Conservation (phyloP, 176 grass and related monocot genomes). For the Luzula sylvatica region DNA sequence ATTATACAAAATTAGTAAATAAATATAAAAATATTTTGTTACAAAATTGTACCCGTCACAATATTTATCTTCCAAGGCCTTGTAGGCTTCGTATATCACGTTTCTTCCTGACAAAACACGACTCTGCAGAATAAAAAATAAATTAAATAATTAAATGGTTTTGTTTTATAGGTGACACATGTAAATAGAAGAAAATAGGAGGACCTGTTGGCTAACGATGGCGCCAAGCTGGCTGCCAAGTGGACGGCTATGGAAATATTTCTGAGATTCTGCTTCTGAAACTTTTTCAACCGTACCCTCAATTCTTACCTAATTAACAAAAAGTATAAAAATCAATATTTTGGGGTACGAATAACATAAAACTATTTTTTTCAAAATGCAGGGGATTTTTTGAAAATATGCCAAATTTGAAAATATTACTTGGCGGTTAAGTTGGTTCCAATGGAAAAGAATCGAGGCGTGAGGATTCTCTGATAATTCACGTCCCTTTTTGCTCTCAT, state of each 20-base stretch:
- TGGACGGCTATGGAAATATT: slow-evolving; percentile 93
- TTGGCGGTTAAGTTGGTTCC: slow-evolving; percentile 87
- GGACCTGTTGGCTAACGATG: slow-evolving; percentile 85
- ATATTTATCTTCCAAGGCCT: slow-evolving; percentile 76
- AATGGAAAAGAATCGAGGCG: slow-evolving; percentile 83
- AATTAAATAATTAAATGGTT: too few species aligned
- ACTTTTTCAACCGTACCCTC: slow-evolving; percentile 82
- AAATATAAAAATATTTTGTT: neutral
- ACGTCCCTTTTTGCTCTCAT: slow-evolving; percentile 61
- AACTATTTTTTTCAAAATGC: too few species aligned
- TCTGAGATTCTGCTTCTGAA: slow-evolving; percentile 85
- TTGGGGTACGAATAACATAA: too few species aligned
- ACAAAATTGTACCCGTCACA: slow-evolving; percentile 41
- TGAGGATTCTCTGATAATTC: slow-evolving; percentile 75
- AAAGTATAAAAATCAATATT: slow-evolving; percentile 12
- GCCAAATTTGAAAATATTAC: slow-evolving; percentile 22
- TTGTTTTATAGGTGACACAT: neutral
- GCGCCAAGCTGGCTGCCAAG: slow-evolving; percentile 94
- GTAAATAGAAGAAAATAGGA: slow-evolving; percentile 5
- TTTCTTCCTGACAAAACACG: slow-evolving; percentile 59
- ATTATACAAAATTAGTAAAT: neutral
- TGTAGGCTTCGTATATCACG: slow-evolving; percentile 57
- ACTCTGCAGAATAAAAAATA: slow-evolving; percentile 36
- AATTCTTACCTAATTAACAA: slow-evolving; percentile 69
- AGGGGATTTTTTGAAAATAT: neutral